phyloP scores from a whole-genome alignment of 2,329 filamentous ascomycete species.

The Exophiala mesophila region DNA sequence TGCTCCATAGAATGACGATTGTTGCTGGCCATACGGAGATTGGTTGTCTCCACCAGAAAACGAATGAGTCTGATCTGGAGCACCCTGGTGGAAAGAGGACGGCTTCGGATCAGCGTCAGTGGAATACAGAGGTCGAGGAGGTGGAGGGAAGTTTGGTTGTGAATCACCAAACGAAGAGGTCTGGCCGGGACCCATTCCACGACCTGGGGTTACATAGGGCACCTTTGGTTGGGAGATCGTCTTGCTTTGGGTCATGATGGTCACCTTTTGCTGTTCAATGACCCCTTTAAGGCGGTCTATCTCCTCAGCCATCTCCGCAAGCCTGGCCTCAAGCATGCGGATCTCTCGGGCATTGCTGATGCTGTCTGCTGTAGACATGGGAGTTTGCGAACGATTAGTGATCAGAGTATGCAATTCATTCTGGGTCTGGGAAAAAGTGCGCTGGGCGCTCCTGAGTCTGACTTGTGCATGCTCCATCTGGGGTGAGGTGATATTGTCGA shows the following conservation, averaged over 20 bases:
- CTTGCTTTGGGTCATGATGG: slow-evolving; percentile 19
- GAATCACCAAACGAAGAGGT: slow-evolving; percentile 3
- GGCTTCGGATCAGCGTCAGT: background rate
- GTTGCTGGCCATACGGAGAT: background rate
- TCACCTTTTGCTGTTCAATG: slow-evolving; percentile 11
- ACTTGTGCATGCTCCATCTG: slow-evolving; percentile 13
- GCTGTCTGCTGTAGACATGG: slow-evolving; percentile 14
- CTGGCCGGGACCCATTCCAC: slow-evolving; percentile 1
- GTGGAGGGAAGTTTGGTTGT: background rate
- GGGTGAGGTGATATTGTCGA: background rate
- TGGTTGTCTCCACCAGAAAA: background rate
- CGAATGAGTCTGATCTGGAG: background rate
- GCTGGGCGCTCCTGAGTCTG: slow-evolving; percentile 9
- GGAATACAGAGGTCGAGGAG: background rate
- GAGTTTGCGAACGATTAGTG: slow-evolving; percentile 13
- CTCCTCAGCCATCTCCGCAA: slow-evolving; percentile 10
- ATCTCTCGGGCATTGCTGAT: slow-evolving; percentile 13
- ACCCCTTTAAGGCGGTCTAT: slow-evolving; percentile 7
- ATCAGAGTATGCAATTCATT: slow-evolving; percentile 15
- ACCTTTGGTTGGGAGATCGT: slow-evolving; percentile 14
- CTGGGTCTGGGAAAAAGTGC: slow-evolving; percentile 11
- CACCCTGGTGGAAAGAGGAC: background rate
- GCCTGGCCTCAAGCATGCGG: slow-evolving; percentile 2
- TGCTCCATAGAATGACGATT: background rate
- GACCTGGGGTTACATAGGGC: slow-evolving; percentile 9